Conservation (phyloP, 208 protist species). For the Tritrichomonas musculus region DNA sequence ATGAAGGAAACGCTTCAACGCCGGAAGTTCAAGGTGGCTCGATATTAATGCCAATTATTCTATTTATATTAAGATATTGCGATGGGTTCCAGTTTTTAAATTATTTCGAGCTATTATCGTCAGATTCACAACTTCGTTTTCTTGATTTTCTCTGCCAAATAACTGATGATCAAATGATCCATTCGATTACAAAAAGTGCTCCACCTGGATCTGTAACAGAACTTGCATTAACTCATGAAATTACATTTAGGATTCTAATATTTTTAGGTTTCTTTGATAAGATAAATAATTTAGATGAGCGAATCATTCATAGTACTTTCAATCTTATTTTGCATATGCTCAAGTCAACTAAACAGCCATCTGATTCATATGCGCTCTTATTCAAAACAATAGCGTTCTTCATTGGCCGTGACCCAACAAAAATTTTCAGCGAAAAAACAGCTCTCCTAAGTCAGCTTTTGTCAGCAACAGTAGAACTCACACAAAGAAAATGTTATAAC, state of each 20-base stretch:
- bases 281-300: neutral
- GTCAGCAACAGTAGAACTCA: neutral
- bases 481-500: neutral
- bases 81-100: neutral
- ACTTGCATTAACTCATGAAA: neutral
- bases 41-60: neutral
- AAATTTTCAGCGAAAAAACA: neutral
- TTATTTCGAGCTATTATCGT: neutral
- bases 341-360: neutral
- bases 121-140: neutral
- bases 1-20: neutral
- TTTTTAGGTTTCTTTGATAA: neutral
- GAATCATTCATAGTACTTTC: neutral
- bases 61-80: neutral
- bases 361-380: neutral
- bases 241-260: neutral
- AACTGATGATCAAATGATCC: neutral
- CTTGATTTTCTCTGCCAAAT: neutral
- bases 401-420: neutral
- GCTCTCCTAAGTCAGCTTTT: neutral
- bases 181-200: neutral
- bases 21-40: too few species aligned
- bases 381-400: neutral
- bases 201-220: neutral
- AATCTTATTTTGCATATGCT: neutral